Evolutionary conservation across 208 protist genomes (phyloP).

Genomic region (Acanthamoeba lenticulata): DNA sequence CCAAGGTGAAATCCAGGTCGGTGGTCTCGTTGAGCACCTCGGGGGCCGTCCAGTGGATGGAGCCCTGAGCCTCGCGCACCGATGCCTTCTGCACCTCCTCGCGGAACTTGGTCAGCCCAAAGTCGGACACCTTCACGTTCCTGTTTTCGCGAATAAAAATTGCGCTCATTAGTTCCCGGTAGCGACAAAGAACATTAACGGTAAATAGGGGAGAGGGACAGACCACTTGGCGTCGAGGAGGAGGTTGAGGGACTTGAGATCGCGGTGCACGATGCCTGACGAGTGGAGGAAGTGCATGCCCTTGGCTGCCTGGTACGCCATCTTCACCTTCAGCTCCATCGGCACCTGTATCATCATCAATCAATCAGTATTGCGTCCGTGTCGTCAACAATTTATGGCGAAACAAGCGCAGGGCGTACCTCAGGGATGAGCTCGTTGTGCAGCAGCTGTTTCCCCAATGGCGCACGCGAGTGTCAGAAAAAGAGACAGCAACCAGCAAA

Average conservation of each 20-base stretch:
- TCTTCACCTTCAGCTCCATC: conserved; percentile 7
- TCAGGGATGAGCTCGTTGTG: conserved; percentile 41
- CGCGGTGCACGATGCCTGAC: conserved; percentile 44
- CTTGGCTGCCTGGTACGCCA: conserved; percentile 27
- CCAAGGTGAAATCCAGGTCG: neutral
- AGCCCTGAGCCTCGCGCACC: neutral
- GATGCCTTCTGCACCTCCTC: neutral
- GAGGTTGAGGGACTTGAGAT: conserved; percentile 45
- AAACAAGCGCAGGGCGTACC: no score
- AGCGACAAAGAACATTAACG: no score
- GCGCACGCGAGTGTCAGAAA: neutral
- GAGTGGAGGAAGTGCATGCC: conserved; percentile 59
- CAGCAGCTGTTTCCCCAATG: neutral
- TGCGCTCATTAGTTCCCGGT: no score
- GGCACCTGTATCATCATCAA: no score
- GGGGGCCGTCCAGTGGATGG: neutral
- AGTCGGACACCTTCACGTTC: conserved; percentile 35
- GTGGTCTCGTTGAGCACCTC: neutral
- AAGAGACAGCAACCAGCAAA: neutral
- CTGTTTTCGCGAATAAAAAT: neutral
- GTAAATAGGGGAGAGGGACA: neutral
- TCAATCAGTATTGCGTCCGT: no score
- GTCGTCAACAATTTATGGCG: no score
- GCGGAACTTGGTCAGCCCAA: conserved; percentile 52
- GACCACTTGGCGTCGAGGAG: conserved; percentile 50